phyloP scores from a whole-genome alignment of 192 early-diverging fungal genomes.

The Coemansia sp. region DNA sequence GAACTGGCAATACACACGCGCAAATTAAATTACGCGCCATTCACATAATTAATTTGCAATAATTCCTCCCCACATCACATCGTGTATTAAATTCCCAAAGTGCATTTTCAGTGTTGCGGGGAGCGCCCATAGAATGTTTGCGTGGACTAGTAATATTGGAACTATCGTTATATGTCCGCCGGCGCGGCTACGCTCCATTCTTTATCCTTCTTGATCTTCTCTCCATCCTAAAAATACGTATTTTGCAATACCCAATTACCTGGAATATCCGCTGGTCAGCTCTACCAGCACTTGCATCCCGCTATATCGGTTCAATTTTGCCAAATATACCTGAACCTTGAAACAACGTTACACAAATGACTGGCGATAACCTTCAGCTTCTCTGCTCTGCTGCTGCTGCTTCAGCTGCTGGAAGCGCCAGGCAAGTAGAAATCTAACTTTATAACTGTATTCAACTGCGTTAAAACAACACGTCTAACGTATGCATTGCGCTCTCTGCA shows the following conservation, averaged over 20 bases:
- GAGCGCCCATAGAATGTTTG: background rate
- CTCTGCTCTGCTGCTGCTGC: constrained; percentile 45
- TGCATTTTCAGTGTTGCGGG: constrained; percentile 5
- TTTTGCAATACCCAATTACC: background rate
- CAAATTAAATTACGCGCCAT: no score
- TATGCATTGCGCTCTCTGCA: background rate
- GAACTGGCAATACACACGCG: no score
- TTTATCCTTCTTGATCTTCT: background rate
- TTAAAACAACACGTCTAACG: background rate
- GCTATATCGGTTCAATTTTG: background rate
- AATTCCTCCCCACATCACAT: background rate
- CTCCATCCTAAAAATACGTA: background rate
- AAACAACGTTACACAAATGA: background rate
- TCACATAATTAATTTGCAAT: background rate
- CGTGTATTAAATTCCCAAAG: background rate
- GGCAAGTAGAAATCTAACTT: background rate
- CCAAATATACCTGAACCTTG: background rate
- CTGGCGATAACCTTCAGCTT: constrained; percentile 44
- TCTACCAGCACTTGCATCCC: background rate
- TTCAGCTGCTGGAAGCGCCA: constrained; percentile 1
- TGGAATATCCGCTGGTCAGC: background rate
- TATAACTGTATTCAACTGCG: background rate
- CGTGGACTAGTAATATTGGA: background rate
- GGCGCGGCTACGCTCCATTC: constrained; percentile 6
- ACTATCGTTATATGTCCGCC: constrained; percentile 9